These are phyloP conservation scores for Aspergillus novoparasiticus DNA, from an alignment of 2,329 filamentous ascomycete genomes.

Conservation along the genomic window DNA sequence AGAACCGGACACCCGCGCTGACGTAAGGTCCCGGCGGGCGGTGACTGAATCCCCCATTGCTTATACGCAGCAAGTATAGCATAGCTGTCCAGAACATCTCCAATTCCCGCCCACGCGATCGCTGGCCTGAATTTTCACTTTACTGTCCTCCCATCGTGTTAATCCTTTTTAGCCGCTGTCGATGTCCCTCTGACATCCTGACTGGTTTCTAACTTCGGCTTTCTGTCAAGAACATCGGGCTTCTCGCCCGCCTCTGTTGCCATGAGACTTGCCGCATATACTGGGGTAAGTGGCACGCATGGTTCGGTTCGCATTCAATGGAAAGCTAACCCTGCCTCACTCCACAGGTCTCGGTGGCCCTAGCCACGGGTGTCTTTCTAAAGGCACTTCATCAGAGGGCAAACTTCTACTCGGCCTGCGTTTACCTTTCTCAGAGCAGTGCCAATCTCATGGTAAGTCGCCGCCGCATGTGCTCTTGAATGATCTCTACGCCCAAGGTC, in stretches of 20 bases:
- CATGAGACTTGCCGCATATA: conserved; percentile 56
- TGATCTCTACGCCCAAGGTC: not conserved
- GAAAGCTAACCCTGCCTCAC: conserved; percentile 10
- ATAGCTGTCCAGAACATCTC: conserved; percentile 31
- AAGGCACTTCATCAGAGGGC: conserved; percentile 92
- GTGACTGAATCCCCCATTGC: not conserved
- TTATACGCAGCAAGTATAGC: conserved; percentile 2
- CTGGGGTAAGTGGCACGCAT: conserved; percentile 48
- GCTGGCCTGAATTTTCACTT: not conserved
- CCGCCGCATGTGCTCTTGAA: conserved; percentile 8
- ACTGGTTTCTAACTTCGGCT: conserved; percentile 7
- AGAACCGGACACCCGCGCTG: conserved; percentile 17
- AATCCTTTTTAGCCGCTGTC: conserved; percentile 9
- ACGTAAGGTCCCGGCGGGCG: conserved; percentile 20
- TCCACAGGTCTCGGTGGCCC: conserved; percentile 72
- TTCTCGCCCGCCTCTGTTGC: conserved; percentile 25
- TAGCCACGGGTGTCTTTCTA: conserved; percentile 80
- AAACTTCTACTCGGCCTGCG: conserved; percentile 98
- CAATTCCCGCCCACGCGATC: conserved; percentile 4
- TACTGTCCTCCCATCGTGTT: conserved; percentile 1
- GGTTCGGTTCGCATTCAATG: not conserved
- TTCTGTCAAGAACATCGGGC: conserved; percentile 33
- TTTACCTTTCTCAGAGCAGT: conserved; percentile 95
- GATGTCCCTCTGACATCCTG: conserved; percentile 22
- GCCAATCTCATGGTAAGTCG: conserved; percentile 81